Evolutionary conservation across 2,329 filamentous ascomycete genomes (phyloP), one percentile per base, ranked within the genome.

Genomic region (Exophiala lecanii-corni): DNA sequence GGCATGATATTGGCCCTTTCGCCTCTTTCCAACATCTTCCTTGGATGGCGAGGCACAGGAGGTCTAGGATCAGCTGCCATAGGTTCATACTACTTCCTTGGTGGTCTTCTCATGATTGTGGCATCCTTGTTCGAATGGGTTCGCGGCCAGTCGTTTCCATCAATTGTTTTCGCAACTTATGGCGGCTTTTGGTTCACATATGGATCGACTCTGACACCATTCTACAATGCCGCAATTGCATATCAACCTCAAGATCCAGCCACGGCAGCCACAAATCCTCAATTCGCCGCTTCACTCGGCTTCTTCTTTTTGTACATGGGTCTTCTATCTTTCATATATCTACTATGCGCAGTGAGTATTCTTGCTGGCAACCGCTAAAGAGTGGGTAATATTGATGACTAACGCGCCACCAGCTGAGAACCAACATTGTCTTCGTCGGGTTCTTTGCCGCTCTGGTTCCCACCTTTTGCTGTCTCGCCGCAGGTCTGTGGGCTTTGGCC

Each of bases 251-350:
- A 43, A 4, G 44, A 60, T 39, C 60, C 57, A 23, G 32, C 39
- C 10, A 34, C 57, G 3, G 54, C 55, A 1, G 43, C 59, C 2
- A 39, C 48, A 1, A 57, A 57, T 17, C 47, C 42, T 10, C 28
- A 19, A 13, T 36, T 46, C 41, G 41, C 17, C 1, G 37, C 34
- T 50, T 51, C 59, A 53, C 48, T 44, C 36, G 75, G 63, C 12
- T 85, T 82, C 67, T 77, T 81, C 65, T 70, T 79, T 36, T 59
- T 86, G 41, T 73, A 74, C 47, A 84, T 85, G 81, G 77, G 68
- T 2, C 46, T 86, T 12, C 64, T 86, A 17, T 79, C 75, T 59
- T 61, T 84, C 49, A 59, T 86, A 53, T 86, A 77, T 66, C 65
- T 86, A 35, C 68, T 88, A 80, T 64, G 74, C 83, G 1, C 66